Evolutionary conservation across 305 asterid genomes (phyloP), one percentile per base, ranked within the genome.

Genomic region (Solanum hybrid): DNA sequence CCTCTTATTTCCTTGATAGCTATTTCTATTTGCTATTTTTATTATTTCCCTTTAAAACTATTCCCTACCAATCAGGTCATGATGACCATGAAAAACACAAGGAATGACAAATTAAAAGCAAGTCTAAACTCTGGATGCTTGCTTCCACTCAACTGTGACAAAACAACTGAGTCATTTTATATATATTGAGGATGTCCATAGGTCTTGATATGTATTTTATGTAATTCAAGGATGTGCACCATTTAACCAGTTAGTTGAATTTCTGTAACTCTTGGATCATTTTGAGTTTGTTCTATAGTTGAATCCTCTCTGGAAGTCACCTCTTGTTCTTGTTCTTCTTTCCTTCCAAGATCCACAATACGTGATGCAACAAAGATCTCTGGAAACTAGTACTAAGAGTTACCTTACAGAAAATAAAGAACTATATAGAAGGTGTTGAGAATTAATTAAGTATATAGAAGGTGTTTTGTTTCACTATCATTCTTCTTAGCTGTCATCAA

Each of bases 261-360:
- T 46, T 51, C 31, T 20, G 75, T 20, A 84, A 51, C 88, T 57
- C 88, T 61, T 57, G 88, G n/a, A 57, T 85, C 46, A 85, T 20
- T 85, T 84, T 85, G 77, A 85, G 88, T 85, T 57, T 33, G 76
- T 57, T 85, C 76, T 85, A 85, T 40, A 11, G 76, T 85, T 85
- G 75, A 85, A 85, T 85, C 88, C 88, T 85, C 31, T 57, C 74
- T 6, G 33, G 46, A 29, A 33, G 76, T 33, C 31, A 22, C 46
- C 76, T 57, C 88, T 61, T 67, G 28, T 64, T 34, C 31, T 20
- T 20, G 14, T 35, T 34, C 24, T 83, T 83, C 11, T 42, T 28
- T 34, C 74, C 74, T 79, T 36, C 74, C 74, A 84, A 46, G 40
- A 84, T 18, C 39, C 26, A 83, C 74, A 83, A 46, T 31, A 51